Conservation (phyloP, 306 rosid species). For the Boehmeria nivea region DNA sequence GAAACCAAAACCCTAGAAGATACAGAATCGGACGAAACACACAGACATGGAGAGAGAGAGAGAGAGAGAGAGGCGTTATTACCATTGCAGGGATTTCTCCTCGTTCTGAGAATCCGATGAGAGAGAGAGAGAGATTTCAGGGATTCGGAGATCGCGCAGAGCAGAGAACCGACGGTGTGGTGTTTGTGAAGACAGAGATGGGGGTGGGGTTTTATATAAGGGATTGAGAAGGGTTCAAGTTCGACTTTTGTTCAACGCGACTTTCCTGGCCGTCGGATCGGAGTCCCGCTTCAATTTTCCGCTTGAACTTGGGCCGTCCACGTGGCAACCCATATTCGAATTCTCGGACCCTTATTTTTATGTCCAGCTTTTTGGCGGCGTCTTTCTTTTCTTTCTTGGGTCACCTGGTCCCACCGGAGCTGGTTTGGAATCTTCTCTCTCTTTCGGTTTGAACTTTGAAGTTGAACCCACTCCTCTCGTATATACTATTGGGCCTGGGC, state of each 20-base stretch:
- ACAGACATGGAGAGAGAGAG: background rate
- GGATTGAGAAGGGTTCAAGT: background rate
- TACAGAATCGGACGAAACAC: background rate
- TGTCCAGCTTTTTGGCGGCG: conserved; percentile 1
- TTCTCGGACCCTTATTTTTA: conserved; percentile 29
- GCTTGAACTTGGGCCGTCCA: conserved; percentile 25
- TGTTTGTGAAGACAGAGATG: background rate
- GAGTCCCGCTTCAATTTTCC: conserved; percentile 24
- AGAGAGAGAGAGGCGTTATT: background rate
- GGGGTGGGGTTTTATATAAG: background rate
- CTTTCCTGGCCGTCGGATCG: conserved; percentile 10
- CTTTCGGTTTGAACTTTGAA: too few relatives aligned
- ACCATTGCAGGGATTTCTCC: conserved; percentile 7
- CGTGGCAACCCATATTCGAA: conserved; percentile 43
- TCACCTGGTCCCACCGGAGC: background rate
- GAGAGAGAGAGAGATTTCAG: background rate
- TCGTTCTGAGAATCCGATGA: background rate
- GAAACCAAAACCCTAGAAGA: conserved; percentile 2
- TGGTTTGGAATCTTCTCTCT: too few relatives aligned
- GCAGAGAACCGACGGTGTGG: background rate
- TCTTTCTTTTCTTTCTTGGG: background rate
- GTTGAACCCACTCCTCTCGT: too few relatives aligned
- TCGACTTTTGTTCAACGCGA: conserved; percentile 21
- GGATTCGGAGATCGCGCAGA: too few relatives aligned
- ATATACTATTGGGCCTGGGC: too few relatives aligned